phyloP scores from a whole-genome alignment of 352 stramenopile species.

The Globisporangium radiosum region DNA sequence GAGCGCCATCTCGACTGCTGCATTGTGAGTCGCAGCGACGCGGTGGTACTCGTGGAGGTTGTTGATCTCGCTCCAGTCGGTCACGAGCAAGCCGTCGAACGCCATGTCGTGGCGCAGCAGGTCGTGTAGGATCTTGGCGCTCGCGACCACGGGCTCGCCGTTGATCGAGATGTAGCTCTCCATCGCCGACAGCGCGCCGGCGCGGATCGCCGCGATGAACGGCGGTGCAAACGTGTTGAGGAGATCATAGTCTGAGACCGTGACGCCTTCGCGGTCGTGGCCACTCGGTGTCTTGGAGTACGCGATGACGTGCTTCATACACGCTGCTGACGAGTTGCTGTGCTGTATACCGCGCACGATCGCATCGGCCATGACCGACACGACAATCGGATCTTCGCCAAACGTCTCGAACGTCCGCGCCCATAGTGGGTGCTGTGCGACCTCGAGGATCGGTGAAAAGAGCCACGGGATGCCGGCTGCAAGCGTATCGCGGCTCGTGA shows the following conservation, averaged over 20 bases:
- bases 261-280: slow-evolving; percentile 77
- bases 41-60: slow-evolving; percentile 75
- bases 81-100: slow-evolving; percentile 88
- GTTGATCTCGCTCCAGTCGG: slow-evolving; percentile 90
- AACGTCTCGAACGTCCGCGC: slow-evolving; percentile 91
- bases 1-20: slow-evolving; percentile 67
- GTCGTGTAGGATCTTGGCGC: slow-evolving; percentile 67
- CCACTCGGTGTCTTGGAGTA: slow-evolving; percentile 82
- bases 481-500: slow-evolving; percentile 79
- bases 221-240: slow-evolving; percentile 83
- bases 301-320: slow-evolving; percentile 88
- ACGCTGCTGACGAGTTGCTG: slow-evolving; percentile 56
- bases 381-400: slow-evolving; percentile 87
- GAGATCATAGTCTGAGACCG: slow-evolving; percentile 66
- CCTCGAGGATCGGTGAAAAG: slow-evolving; percentile 85
- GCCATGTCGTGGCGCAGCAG: slow-evolving; percentile 80
- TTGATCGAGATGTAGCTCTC: slow-evolving; percentile 92
- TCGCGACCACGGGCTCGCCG: slow-evolving; percentile 87
- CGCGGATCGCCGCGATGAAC: slow-evolving; percentile 77
- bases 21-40: slow-evolving; percentile 33
- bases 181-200: slow-evolving; percentile 87
- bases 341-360: slow-evolving; percentile 83
- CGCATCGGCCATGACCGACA: slow-evolving; percentile 68
- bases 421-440: slow-evolving; percentile 87
- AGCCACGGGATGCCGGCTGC: slow-evolving; percentile 87